Evolutionary conservation across 768 basidiomycete species (phyloP).

Genomic region (Tricholoma furcatifolium): DNA sequence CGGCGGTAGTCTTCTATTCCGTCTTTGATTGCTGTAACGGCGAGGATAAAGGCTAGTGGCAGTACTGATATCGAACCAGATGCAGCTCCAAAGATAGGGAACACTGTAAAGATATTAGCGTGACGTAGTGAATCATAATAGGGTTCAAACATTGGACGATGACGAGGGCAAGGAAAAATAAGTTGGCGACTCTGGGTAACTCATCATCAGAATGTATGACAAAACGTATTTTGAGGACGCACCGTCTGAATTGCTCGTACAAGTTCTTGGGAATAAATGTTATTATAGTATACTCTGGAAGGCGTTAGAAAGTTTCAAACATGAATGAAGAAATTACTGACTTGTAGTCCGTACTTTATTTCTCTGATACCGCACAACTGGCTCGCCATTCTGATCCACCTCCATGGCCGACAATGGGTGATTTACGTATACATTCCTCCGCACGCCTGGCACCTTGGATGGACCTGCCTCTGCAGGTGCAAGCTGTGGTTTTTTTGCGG

Average conservation of each 20-base stretch:
- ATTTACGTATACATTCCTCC: conserved; percentile 85
- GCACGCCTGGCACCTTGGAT: conserved; percentile 44
- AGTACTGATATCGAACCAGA: conserved; percentile 79
- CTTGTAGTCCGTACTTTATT: conserved; percentile 96
- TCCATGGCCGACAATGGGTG: conserved; percentile 61
- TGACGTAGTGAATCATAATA: not conserved
- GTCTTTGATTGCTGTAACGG: conserved; percentile 92
- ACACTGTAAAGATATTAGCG: conserved; percentile 47
- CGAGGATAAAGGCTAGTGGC: conserved; percentile 83
- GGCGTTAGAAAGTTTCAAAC: conserved; percentile 1
- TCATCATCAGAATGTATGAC: not conserved
- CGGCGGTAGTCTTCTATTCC: conserved; percentile 96
- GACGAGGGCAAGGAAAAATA: conserved; percentile 87
- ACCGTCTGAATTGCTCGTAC: conserved; percentile 93
- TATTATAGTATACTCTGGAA: conserved; percentile 81
- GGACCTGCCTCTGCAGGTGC: conserved; percentile 25
- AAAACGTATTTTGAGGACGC: conserved; percentile 19
- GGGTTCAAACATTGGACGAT: conserved; percentile 65
- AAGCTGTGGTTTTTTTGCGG: conserved; percentile 46
- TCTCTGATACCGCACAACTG: conserved; percentile 72
- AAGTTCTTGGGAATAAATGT: conserved; percentile 94
- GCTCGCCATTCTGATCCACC: conserved; percentile 72
- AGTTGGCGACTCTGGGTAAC: conserved; percentile 75
- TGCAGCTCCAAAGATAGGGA: conserved; percentile 88
- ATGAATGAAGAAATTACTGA: conserved; percentile 39